Evolutionary conservation across 768 basidiomycete species (phyloP), one percentile per base, ranked within the genome.

Genomic region (Boletus subparvulus): DNA sequence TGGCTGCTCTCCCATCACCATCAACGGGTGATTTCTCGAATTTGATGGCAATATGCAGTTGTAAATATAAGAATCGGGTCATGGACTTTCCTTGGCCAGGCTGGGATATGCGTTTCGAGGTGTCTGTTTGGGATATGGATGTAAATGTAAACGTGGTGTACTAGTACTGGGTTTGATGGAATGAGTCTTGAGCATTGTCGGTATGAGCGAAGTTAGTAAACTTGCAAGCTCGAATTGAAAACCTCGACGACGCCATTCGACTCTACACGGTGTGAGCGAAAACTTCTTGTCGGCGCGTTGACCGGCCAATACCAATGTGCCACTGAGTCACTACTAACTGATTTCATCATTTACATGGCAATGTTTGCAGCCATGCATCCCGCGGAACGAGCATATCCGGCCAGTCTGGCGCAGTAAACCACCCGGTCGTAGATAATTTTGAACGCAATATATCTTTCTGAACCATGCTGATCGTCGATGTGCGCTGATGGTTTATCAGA

Each of bases 1-100:
- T 10, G 47, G 43, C 24, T 58, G 54, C 47, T 46, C 54, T n/a
- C 43, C 54, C 19, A 40, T 45, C 49, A 45, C 33, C 21, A 32
- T 51, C 30, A 56, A 46, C 43, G 0, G 21, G 40, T 57, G 24
- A 57, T 53, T 7, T n/a, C 37, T 6, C 30, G 3, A 6, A 12
- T 12, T n/a, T 6, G 11, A 26, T 43, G 47, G 21, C 10, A 41
- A 41, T 41, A n/a, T 41, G 40, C 2, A 10, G 5, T 42, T 12
- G 12, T 42, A 42, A 39, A 8, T 39, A 17, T 39, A 39, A 17
- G 35, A 6, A n/a, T 39, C 8, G 37, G n/a, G 11, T 40, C 19
- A 10, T 41, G 11, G 40, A n/a, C n/a, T 9, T 12, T 19, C 5
- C 11, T 24, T 24, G 21, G 21, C 3, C 24, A 42, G 7, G 41